phyloP scores from a whole-genome alignment of 1,139 yeast species.

The Pichia sp. region DNA sequence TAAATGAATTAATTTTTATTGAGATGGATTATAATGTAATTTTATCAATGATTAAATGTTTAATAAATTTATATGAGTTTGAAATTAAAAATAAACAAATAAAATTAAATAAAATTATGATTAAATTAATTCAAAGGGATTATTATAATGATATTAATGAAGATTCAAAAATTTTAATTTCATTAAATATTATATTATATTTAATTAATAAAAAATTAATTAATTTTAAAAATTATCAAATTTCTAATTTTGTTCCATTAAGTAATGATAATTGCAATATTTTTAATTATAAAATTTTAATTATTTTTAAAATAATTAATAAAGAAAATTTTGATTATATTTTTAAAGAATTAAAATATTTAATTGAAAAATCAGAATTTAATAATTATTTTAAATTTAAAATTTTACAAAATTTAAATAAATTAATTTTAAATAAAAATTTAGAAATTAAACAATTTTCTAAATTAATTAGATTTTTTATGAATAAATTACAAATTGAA shows the following conservation, averaged over 20 bases:
- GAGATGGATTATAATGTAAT: constrained; percentile 20
- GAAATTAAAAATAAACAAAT: constrained; percentile 6
- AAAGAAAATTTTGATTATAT: constrained; percentile 47
- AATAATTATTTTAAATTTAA: constrained; percentile 39
- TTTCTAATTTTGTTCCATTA: constrained; percentile 48
- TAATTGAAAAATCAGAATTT: constrained; percentile 36
- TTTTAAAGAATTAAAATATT: constrained; percentile 63
- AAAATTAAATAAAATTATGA: constrained; percentile 13
- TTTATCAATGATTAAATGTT: constrained; percentile 18
- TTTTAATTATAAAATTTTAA: constrained; percentile 54
- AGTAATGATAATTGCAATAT: constrained; percentile 49
- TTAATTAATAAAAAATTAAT: constrained; percentile 14
- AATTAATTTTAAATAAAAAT: constrained; percentile 35
- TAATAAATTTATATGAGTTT: constrained; percentile 17
- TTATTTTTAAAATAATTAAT: constrained; percentile 53
- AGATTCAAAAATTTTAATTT: constrained; percentile 8
- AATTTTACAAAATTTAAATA: constrained; percentile 54
- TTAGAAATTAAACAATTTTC: constrained; percentile 31
- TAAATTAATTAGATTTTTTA: constrained; percentile 18
- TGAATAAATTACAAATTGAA: constrained; percentile 19
- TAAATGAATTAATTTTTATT: constrained; percentile 15
- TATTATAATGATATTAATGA: constrained; percentile 3
- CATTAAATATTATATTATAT: constrained; percentile 17
- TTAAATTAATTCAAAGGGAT: constrained; percentile 17
- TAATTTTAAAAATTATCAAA: constrained; percentile 16